Conservation (phyloP, 352 stramenopile genomes). For the Globisporangium polare region DNA sequence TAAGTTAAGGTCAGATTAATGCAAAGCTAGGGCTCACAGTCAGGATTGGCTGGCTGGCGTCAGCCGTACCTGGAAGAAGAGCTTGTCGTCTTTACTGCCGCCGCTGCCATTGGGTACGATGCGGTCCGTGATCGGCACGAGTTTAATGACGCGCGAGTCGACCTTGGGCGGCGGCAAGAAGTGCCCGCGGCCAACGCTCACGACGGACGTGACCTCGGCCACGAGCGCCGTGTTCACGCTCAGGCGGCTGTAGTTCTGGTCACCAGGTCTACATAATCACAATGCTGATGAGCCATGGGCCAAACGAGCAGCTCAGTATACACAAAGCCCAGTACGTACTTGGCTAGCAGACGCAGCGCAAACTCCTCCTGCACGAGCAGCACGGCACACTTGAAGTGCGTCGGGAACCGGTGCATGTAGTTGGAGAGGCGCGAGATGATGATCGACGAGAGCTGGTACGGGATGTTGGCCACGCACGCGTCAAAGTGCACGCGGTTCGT, state of each 20-base stretch:
- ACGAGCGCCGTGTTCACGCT: conserved; percentile 78
- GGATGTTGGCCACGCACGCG: conserved; percentile 83
- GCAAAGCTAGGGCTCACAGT: background rate
- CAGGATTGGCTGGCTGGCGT: background rate
- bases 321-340: conserved; percentile 17
- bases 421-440: conserved; percentile 72
- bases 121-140: conserved; percentile 26
- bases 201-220: conserved; percentile 55
- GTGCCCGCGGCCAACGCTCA: conserved; percentile 49
- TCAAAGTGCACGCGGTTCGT: conserved; percentile 33
- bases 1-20: background rate
- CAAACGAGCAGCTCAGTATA: no score
- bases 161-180: conserved; percentile 83
- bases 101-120: conserved; percentile 12
- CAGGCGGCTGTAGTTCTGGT: conserved; percentile 78
- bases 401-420: conserved; percentile 61
- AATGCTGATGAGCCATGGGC: background rate
- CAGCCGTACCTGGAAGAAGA: conserved; percentile 46
- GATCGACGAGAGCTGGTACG: conserved; percentile 84
- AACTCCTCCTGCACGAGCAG: conserved; percentile 87
- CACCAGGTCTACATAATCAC: conserved; percentile 33
- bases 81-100: conserved; percentile 18
- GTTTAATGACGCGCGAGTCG: conserved; percentile 79
- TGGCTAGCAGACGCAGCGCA: conserved; percentile 64
- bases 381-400: conserved; percentile 55